Conservation (phyloP, 169 alveolate species). For the Babesia bovis region DNA sequence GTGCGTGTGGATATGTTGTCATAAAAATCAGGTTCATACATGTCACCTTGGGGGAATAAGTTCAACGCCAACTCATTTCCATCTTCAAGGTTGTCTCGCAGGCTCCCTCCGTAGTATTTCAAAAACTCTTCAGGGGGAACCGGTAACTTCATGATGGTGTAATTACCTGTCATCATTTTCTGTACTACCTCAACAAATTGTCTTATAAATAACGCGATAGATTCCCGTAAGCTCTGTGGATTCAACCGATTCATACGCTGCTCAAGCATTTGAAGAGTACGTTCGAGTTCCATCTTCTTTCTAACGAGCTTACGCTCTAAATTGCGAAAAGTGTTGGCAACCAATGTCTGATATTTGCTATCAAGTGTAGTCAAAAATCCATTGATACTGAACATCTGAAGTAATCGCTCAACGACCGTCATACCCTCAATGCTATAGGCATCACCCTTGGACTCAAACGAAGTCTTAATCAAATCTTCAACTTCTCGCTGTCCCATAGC, state of each 20-base stretch:
- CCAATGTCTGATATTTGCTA: slow-evolving; percentile 77
- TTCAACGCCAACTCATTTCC: slow-evolving; percentile 82
- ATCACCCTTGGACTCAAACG: slow-evolving; percentile 14
- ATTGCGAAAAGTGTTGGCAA: slow-evolving; percentile 75
- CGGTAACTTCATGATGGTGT: slow-evolving; percentile 82
- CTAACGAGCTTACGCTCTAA: slow-evolving; percentile 78
- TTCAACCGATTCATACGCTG: slow-evolving; percentile 70
- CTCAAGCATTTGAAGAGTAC: slow-evolving; percentile 68
- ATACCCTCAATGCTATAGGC: slow-evolving; percentile 66
- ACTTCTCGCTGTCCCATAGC: slow-evolving; percentile 71
- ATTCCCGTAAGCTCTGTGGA: slow-evolving; percentile 77
- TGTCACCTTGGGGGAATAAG: slow-evolving; percentile 78
- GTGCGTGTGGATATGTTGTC: slow-evolving; percentile 66
- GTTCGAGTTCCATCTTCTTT: slow-evolving; percentile 76
- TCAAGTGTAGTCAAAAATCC: slow-evolving; percentile 78
- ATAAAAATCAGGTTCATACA: slow-evolving; percentile 79
- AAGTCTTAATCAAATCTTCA: slow-evolving; percentile 65
- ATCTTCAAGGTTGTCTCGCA: slow-evolving; percentile 82
- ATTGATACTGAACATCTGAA: slow-evolving; percentile 73
- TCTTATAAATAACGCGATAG: slow-evolving; percentile 78
- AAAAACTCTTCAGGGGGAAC: slow-evolving; percentile 79
- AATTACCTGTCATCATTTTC: slow-evolving; percentile 85
- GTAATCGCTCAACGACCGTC: slow-evolving; percentile 66
- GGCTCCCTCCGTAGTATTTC: slow-evolving; percentile 81
- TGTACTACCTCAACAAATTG: slow-evolving; percentile 81